Evolutionary conservation across 2,329 filamentous ascomycete species (phyloP).

Genomic region (Neofusicoccum cordaticola): DNA sequence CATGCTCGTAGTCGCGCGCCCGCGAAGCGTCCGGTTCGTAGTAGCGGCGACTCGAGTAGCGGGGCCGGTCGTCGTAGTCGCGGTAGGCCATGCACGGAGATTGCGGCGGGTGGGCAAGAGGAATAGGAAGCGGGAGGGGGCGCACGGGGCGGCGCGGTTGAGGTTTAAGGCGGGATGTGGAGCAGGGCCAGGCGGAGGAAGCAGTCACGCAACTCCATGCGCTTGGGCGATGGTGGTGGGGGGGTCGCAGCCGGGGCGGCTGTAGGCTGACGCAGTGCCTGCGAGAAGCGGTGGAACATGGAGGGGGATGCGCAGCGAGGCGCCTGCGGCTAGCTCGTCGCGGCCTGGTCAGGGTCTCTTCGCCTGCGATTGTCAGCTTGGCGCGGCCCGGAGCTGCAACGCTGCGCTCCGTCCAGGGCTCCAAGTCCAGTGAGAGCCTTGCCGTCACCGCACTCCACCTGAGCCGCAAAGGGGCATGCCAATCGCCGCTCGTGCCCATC

Average conservation of each 20-base stretch:
- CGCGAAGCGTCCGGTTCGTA: slow-evolving; percentile 16
- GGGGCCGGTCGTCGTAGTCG: slow-evolving; percentile 10
- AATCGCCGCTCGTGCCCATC: slow-evolving; percentile 3
- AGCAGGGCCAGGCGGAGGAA: neutral
- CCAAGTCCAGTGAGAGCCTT: slow-evolving; percentile 1
- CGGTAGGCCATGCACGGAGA: slow-evolving; percentile 14
- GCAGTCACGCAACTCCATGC: slow-evolving; percentile 12
- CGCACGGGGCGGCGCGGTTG: neutral
- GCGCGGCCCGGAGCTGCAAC: neutral
- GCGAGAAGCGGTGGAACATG: slow-evolving; percentile 2
- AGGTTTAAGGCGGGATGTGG: slow-evolving; percentile 5
- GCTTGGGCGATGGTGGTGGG: slow-evolving; percentile 6
- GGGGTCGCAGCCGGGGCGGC: neutral
- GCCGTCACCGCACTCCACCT: slow-evolving; percentile 12
- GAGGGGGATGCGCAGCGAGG: neutral
- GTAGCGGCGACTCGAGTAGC: slow-evolving; percentile 13
- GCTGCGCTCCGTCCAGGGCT: neutral
- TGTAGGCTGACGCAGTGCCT: slow-evolving; percentile 12
- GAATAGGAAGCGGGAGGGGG: neutral
- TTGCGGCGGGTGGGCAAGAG: neutral
- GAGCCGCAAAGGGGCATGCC: slow-evolving; percentile 16
- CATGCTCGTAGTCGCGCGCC: slow-evolving; percentile 14
- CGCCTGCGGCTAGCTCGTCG: neutral
- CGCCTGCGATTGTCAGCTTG: neutral
- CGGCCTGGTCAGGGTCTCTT: slow-evolving; percentile 2